Base-by-base conservation (phyloP, 2,329 filamentous ascomycete species). In the Colletotrichum orbiculare region DNA sequence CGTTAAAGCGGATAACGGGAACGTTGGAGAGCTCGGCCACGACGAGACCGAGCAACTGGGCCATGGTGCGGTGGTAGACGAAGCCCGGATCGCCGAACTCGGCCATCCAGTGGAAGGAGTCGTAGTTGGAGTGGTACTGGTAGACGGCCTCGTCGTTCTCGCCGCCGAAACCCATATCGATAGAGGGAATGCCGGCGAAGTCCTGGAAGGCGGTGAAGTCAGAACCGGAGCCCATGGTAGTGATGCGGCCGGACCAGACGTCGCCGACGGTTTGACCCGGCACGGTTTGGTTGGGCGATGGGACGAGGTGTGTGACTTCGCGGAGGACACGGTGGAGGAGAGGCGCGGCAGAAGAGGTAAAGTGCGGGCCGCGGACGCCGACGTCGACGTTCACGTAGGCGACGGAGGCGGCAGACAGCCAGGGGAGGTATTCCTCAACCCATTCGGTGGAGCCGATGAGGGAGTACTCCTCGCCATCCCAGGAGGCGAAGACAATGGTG, bases 91-190 rank as follows among this genome's bases (percentile, higher is more conserved):
- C 94, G 46, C 92, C 93, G 68, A 87, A 96, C 33, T 85, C 86
- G 59, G 89, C 85, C 92, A 97, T 96, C 94, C 94, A 97, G 76
- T 91, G 83, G 76, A 94, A 96, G 72, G 89, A 93, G 75, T 97
- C 94, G 77, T 96, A 97, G 81, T 97, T 97, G 75, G 89, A 90
- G 79, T 97, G 94, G 76, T 97, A 97, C 72, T 93, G 91, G 73
- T 93, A 93, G 3, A 92, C 83, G 0, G 89, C 79, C 47, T 84
- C 82, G 2, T 77, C 73, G 0, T 70, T 63, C 33, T 76, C 76
- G 8, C 70, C 73, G 13, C 75, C 75, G 72, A 91, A 92, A 34
- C 85, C 84, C 54, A 92, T 82, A 71, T 92, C 87, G 12, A 91
- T 74, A 67, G 84, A 87, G 8, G 90, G 84, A 45, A 93, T 81